These are phyloP conservation scores for Lithohypha guttulata DNA, from an alignment of 2,329 filamentous ascomycete genomes.

Conservation along the genomic window DNA sequence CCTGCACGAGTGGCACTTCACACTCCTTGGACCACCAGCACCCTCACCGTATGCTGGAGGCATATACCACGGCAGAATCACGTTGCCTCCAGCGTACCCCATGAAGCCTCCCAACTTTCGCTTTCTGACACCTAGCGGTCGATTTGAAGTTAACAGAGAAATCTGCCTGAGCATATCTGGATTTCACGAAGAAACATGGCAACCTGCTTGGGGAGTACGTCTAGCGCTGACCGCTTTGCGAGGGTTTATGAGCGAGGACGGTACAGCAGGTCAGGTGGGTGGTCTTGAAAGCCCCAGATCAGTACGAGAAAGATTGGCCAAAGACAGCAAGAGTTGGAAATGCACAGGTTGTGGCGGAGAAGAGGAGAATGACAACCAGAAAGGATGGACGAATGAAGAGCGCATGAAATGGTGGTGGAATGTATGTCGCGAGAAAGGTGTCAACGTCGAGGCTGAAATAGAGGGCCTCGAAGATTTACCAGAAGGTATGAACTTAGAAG, in stretches of 20 bases:
- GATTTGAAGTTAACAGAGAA: slow-evolving; percentile 93
- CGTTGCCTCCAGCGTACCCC: slow-evolving; percentile 80
- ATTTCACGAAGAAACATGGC: slow-evolving; percentile 97
- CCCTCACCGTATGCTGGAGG: slow-evolving; percentile 67
- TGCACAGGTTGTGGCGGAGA: slow-evolving; percentile 54
- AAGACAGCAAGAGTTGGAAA: slow-evolving; percentile 52
- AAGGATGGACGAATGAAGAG: slow-evolving; percentile 54
- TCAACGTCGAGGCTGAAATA: slow-evolving; percentile 31
- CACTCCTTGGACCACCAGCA: slow-evolving; percentile 74
- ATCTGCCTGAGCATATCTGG: slow-evolving; percentile 91
- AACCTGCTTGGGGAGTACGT: slow-evolving; percentile 92
- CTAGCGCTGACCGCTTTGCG: slow-evolving; percentile 72
- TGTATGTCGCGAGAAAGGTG: slow-evolving; percentile 37
- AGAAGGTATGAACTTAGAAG: slow-evolving; percentile 53
- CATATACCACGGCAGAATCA: slow-evolving; percentile 91
- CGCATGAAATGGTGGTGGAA: slow-evolving; percentile 63
- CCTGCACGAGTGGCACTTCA: slow-evolving; percentile 99
- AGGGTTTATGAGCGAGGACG: slow-evolving; percentile 84
- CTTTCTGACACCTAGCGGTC: slow-evolving; percentile 80
- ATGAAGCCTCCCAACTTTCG: slow-evolving; percentile 90
- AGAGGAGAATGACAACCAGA: slow-evolving; percentile 17
- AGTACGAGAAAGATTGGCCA: slow-evolving; percentile 59
- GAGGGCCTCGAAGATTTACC: slow-evolving; percentile 38
- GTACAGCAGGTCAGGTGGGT: slow-evolving; percentile 71
- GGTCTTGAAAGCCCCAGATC: slow-evolving; percentile 67